Base-by-base conservation (phyloP, 352 stramenopile species). In the Globisporangium nagaii region DNA sequence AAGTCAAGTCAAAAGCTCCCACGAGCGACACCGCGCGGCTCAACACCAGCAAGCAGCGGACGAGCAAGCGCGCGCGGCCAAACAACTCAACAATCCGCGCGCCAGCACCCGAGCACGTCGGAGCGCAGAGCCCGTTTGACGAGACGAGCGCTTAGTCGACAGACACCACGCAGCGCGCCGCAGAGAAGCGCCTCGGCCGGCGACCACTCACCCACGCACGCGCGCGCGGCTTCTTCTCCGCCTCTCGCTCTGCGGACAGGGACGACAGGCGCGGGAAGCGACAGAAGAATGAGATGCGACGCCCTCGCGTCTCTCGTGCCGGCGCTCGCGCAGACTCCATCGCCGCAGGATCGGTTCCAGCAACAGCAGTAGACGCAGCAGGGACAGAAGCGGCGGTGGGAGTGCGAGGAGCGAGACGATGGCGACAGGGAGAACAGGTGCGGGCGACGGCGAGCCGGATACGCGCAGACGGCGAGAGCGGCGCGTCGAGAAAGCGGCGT, bases 261-360 rank as follows among this genome's bases (percentile, higher is more conserved):
- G n/a, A 44, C 25, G 12, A 10, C 17, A 9, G 27, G 43, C 36
- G 37, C 27, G 22, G 19, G 32, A n/a, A 53, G n/a, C n/a, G n/a
- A n/a, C n/a, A n/a, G n/a, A 43, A 54, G 31, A 54, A 57, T 57
- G 51, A 45, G 39, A 59, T 59, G 43, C 42, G 42, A 30, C 22
- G 17, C 42, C 45, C 24, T 20, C 13, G 41, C 43, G 53, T 37
- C 31, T 52, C 25, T 36, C 43, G 43, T 36, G 43, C 6, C 19
- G 27, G 43, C 17, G 43, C n/a, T n/a, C n/a, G n/a, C n/a, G n/a
- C n/a, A 49, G 25, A 34, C 25, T 10, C 19, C 41, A 47, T 5
- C 41, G 12, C 12, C 20, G 42, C 30, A 41, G 19, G 5, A 27
- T n/a, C 3, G 30, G 2, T 37, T 51, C 10, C n/a, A 47, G 41